Percentiles rank a stretch among this genome's conserved stretches.
Evolutionary conservation across 352 stramenopile genomes (phyloP).

Genomic region (Phytophthora litchii): DNA sequence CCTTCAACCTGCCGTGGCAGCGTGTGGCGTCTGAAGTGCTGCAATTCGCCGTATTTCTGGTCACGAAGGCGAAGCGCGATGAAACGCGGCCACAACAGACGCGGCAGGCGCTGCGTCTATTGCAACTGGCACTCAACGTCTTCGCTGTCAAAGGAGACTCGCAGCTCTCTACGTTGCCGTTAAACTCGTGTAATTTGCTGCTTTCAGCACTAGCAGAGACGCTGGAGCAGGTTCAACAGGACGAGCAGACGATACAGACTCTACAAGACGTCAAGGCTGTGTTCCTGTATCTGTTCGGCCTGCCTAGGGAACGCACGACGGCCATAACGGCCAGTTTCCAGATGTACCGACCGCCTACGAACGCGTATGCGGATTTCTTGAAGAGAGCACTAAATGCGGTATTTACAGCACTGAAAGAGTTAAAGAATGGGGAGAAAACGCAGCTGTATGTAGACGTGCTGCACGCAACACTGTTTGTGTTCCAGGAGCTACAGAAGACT

Average conservation of each 20-base stretch:
- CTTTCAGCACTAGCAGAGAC: constrained; percentile 66
- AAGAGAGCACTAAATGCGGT: constrained; percentile 50
- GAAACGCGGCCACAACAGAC: constrained; percentile 42
- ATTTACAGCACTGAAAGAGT: constrained; percentile 19
- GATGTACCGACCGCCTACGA: constrained; percentile 82
- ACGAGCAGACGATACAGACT: constrained; percentile 29
- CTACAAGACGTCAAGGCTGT: constrained; percentile 66
- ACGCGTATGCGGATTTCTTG: constrained; percentile 78
- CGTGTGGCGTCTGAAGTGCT: constrained; percentile 63
- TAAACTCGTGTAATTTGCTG: constrained; percentile 81
- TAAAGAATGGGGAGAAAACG: background rate
- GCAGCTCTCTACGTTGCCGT: constrained; percentile 47
- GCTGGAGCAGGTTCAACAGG: constrained; percentile 42
- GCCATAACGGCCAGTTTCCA: constrained; percentile 51
- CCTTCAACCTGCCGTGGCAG: constrained; percentile 66
- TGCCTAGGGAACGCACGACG: constrained; percentile 21
- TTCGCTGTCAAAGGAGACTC: constrained; percentile 43
- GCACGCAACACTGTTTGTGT: constrained; percentile 62
- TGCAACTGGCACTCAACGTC: constrained; percentile 59
- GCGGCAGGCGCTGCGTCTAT: constrained; percentile 48
- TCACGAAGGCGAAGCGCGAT: constrained; percentile 59
- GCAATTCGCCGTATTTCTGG: constrained; percentile 72
- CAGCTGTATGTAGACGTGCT: constrained; percentile 51
- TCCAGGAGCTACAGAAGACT: constrained; percentile 80
- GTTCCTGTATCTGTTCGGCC: constrained; percentile 71